These are phyloP conservation scores for Hamamelis virginiana DNA, from an alignment of 164 flowering plant species.

Conservation along the genomic window DNA sequence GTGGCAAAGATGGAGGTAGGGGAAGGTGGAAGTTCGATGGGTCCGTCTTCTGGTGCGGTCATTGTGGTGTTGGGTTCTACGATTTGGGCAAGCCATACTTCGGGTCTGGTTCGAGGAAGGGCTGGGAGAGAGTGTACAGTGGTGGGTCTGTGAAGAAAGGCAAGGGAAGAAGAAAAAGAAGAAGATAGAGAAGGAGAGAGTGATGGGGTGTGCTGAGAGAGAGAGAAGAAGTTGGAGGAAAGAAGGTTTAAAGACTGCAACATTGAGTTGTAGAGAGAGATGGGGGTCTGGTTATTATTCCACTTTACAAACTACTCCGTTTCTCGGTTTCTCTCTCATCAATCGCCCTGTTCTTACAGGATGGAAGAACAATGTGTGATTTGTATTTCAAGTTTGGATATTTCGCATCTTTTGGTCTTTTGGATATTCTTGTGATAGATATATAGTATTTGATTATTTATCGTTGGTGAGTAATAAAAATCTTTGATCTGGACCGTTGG, in stretches of 20 bases:
- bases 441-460: too few species aligned
- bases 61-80: slow-evolving; percentile 21
- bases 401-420: too few species aligned
- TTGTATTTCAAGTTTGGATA: too few species aligned
- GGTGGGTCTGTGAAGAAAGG: slow-evolving; percentile 18
- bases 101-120: slow-evolving; percentile 22
- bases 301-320: background rate
- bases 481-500: too few species aligned
- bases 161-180: slow-evolving; percentile 11
- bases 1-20: slow-evolving; percentile 53
- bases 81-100: slow-evolving; percentile 33
- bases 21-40: slow-evolving; percentile 58
- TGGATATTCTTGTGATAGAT: too few species aligned
- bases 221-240: slow-evolving; percentile 18
- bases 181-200: slow-evolving; percentile 3
- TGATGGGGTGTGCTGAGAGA: slow-evolving; percentile 14
- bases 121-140: slow-evolving; percentile 19
- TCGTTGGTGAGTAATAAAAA: too few species aligned
- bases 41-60: slow-evolving; percentile 45
- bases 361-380: too few species aligned
- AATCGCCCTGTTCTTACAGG: background rate
- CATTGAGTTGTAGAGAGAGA: slow-evolving; percentile 21
- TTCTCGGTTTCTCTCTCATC: background rate
- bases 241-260: slow-evolving; percentile 28
- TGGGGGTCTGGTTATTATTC: background rate